Percentiles rank a stretch among this genome's conserved stretches.
Conservation (phyloP, 352 stramenopile genomes). For the Globisporangium cystogenes region DNA sequence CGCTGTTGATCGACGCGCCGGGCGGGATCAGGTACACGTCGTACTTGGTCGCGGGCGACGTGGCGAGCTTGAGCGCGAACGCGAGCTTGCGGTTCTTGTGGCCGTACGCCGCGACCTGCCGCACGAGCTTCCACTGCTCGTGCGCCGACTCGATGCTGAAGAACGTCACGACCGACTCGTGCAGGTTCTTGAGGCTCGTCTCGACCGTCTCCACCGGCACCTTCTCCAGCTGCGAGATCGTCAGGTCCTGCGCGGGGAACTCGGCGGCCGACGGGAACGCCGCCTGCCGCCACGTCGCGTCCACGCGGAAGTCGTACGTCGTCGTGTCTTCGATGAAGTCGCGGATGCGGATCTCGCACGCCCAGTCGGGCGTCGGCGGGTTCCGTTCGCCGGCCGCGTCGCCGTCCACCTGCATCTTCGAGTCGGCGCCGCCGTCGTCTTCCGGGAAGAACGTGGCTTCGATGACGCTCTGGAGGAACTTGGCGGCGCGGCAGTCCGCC, state of each 20-base stretch:
- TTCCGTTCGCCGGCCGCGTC: neutral
- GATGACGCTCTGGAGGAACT: conserved; percentile 73
- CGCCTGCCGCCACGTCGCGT: conserved; percentile 39
- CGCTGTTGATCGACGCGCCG: conserved; percentile 71
- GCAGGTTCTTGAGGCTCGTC: conserved; percentile 26
- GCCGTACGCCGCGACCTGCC: conserved; percentile 55
- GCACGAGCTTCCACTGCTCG: conserved; percentile 70
- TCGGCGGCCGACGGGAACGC: conserved; percentile 9
- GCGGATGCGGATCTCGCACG: conserved; percentile 40
- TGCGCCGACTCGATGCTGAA: conserved; percentile 62
- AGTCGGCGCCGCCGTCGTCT: conserved; percentile 23
- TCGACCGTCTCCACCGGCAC: conserved; percentile 46
- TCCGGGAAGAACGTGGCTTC: conserved; percentile 56
- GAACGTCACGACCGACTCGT: conserved; percentile 38
- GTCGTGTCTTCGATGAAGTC: conserved; percentile 34
- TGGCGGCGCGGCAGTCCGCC: conserved; percentile 40
- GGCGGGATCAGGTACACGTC: conserved; percentile 66
- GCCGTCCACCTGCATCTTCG: conserved; percentile 30
- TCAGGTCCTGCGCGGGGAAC: conserved; percentile 23
- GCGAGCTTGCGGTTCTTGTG: conserved; percentile 53
- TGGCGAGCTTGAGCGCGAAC: conserved; percentile 36
- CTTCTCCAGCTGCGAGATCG: conserved; percentile 30
- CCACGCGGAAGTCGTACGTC: conserved; percentile 49
- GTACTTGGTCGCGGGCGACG: conserved; percentile 33
- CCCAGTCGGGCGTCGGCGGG: conserved; percentile 28